Base-by-base conservation (phyloP, 192 early-diverging fungal species). In the Nowakowskiella sp. region DNA sequence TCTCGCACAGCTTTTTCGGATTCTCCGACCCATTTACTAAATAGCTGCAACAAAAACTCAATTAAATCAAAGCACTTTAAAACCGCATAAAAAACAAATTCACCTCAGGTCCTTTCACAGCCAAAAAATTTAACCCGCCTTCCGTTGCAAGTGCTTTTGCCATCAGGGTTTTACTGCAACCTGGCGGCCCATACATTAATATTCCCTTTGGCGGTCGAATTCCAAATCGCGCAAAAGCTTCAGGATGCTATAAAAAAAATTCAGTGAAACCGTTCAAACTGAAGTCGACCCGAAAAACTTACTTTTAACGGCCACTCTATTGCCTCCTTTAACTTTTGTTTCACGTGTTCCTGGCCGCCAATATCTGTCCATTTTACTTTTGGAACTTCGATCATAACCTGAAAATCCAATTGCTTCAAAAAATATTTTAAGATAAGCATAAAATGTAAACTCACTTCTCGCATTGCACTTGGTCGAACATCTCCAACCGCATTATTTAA, bases 1-100 rank as follows among this genome's bases (percentile, higher is more conserved):
- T 91, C 85, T 3, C 84, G 81, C 2, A 99, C 87, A 2, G 92
- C 91, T 70, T 93, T 94, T 67, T 99, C 96, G 1, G 90, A 93
- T 57, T 99, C 96, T 24, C 96, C 96, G 4, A 99, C 96, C 92
- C 92, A 99, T 64, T 97, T 99, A 74, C 91, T 96, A 60, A 97
- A 94, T 8, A 97, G 68, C 87, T 90, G 47, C 5, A 43, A 28
- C 8, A 10, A 21, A 25, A 6, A 19, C n/a, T n/a, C n/a, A n/a
- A n/a, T n/a, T 16, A 19, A 55, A 22, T 62, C n/a, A 66, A 16
- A 53, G 21, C 19, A 3, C 2, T 13, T 61, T 6, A 59, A 13
- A 60, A n/a, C 62, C 28, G 2, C 30, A 58, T 10, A 65, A 26
- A 55, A 39, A 48, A 22, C 22, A 19, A 5, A 13, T 10, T 49